These are phyloP conservation scores for Mercurialis annua DNA, from an alignment of 345 rosid species.

Conservation along the genomic window DNA sequence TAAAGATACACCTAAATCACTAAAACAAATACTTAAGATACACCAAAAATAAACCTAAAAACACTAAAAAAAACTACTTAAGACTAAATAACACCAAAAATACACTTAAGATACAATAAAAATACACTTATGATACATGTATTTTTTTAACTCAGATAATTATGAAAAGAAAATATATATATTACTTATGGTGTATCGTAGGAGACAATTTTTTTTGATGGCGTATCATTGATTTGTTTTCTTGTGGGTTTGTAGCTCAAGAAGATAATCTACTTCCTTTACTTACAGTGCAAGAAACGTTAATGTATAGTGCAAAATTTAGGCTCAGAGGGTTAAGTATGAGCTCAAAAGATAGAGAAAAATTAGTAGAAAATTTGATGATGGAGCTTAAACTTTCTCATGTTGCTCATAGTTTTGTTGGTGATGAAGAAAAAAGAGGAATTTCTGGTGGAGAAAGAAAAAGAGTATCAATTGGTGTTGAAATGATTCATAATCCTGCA, in stretches of 20 bases:
- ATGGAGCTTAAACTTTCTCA: conserved; percentile 63
- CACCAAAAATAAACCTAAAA: too few relatives aligned
- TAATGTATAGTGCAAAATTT: conserved; percentile 75
- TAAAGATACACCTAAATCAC: too few relatives aligned
- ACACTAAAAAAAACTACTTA: too few relatives aligned
- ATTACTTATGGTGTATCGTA: too few relatives aligned
- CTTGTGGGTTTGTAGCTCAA: conserved; percentile 88
- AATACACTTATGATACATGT: too few relatives aligned
- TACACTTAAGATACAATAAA: too few relatives aligned
- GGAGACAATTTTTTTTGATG: too few relatives aligned
- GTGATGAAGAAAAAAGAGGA: conserved; percentile 29
- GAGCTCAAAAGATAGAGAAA: conserved; percentile 46
- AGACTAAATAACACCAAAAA: too few relatives aligned
- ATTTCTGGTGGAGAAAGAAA: conserved; percentile 34
- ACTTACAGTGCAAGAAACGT: conserved; percentile 78
- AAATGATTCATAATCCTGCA: conserved; percentile 27
- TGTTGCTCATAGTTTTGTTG: conserved; percentile 28
- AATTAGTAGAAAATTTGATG: conserved; percentile 63
- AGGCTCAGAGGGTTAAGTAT: conserved; percentile 54
- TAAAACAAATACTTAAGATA: too few relatives aligned
- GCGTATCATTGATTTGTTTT: too few relatives aligned
- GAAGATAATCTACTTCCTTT: conserved; percentile 79
- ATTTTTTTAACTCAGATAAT: too few relatives aligned
- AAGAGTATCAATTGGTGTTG: conserved; percentile 33
- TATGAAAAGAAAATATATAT: too few relatives aligned